Conservation (phyloP, 805 yeast species). For the Pichia thaimueangensis region DNA sequence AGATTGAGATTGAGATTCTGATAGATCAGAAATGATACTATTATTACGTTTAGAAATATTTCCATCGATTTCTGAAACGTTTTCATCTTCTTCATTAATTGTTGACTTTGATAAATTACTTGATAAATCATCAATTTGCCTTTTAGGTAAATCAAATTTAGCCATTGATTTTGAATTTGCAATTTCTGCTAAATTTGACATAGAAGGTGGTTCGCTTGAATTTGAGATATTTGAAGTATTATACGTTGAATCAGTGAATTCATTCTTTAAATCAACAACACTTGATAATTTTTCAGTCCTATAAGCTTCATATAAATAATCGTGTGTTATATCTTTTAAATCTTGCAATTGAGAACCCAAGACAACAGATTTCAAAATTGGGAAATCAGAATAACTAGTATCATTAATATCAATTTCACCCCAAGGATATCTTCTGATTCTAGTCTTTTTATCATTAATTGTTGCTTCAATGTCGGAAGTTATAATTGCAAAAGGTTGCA, state of each 20-base stretch:
- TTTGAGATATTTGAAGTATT: background rate
- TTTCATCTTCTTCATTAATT: slow-evolving; percentile 7
- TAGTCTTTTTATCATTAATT: slow-evolving; percentile 43
- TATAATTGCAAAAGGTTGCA: slow-evolving; percentile 75
- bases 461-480: slow-evolving; percentile 54
- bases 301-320: slow-evolving; percentile 55
- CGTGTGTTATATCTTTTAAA: slow-evolving; percentile 59
- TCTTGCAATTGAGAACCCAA: slow-evolving; percentile 59
- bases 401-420: slow-evolving; percentile 54
- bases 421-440: slow-evolving; percentile 73
- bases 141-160: slow-evolving; percentile 18
- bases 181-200: slow-evolving; percentile 56
- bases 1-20: slow-evolving; percentile 11
- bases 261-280: slow-evolving; percentile 40
- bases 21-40: slow-evolving; percentile 8
- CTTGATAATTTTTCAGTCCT: slow-evolving; percentile 57
- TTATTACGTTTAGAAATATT: slow-evolving; percentile 7
- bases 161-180: slow-evolving; percentile 31
- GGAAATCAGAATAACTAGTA: slow-evolving; percentile 46
- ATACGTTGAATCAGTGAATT: slow-evolving; percentile 19
- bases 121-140: slow-evolving; percentile 12
- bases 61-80: slow-evolving; percentile 1
- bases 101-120: slow-evolving; percentile 5
- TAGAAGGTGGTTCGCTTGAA: slow-evolving; percentile 40
- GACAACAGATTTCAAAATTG: slow-evolving; percentile 47